A percentile compares a stretch with the other conserved stretches of the same genome.
Evolutionary conservation across 2,329 filamentous ascomycete species (phyloP).

Genomic region (Fusarium succisae): DNA sequence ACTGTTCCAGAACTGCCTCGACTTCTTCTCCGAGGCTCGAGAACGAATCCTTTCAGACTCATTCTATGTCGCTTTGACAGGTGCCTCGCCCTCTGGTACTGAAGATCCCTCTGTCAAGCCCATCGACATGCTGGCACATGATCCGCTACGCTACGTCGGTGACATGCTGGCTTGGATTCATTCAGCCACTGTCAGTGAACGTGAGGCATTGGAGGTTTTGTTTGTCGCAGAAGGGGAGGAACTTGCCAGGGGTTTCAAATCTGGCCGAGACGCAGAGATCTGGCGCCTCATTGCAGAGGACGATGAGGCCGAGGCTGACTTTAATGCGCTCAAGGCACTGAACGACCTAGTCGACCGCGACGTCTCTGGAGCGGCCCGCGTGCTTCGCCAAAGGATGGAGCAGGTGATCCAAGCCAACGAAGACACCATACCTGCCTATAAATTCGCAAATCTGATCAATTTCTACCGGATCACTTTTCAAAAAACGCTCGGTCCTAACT

Average conservation of each 20-base stretch:
- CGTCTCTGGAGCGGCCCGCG: slow-evolving; percentile 79
- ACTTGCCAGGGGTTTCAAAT: slow-evolving; percentile 82
- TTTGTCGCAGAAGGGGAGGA: slow-evolving; percentile 93
- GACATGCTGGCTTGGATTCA: slow-evolving; percentile 99
- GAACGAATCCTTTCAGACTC: slow-evolving; percentile 88
- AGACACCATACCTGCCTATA: slow-evolving; percentile 87
- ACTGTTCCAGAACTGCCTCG: slow-evolving; percentile 91
- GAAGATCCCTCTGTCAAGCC: slow-evolving; percentile 77
- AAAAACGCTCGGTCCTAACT: slow-evolving; percentile 76
- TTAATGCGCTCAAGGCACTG: slow-evolving; percentile 83
- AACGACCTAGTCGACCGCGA: slow-evolving; percentile 89
- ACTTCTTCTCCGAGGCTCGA: slow-evolving; percentile 90
- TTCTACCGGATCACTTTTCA: slow-evolving; percentile 91
- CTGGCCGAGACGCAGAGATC: slow-evolving; percentile 82
- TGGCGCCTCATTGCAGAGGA: slow-evolving; percentile 77
- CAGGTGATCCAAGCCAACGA: slow-evolving; percentile 94
- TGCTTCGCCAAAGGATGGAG: slow-evolving; percentile 90
- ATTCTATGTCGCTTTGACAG: slow-evolving; percentile 89
- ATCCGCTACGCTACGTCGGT: slow-evolving; percentile 88
- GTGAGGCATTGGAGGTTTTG: slow-evolving; percentile 88
- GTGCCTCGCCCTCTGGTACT: slow-evolving; percentile 66
- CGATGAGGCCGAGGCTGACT: slow-evolving; percentile 63
- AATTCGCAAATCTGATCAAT: slow-evolving; percentile 84
- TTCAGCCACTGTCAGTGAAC: slow-evolving; percentile 91
- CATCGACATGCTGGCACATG: slow-evolving; percentile 93